Conservation (phyloP, 805 yeast species). For the Tetrapisispora taiwanensis region DNA sequence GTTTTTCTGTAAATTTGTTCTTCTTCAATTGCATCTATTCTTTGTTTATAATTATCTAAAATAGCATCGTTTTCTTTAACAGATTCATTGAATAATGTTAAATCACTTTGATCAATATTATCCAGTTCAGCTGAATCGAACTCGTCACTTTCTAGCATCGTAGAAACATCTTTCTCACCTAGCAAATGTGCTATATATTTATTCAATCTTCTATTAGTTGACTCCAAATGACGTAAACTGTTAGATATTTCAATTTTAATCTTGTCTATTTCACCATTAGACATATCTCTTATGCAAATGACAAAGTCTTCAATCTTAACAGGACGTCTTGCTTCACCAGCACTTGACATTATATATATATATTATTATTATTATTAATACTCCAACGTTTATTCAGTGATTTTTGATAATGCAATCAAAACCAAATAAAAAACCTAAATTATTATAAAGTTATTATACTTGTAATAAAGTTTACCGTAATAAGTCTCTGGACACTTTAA, state of each 20-base stretch:
- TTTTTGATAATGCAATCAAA: not conserved
- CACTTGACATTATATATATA: conserved; percentile 19
- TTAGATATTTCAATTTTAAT: conserved; percentile 29
- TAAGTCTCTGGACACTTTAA: no score
- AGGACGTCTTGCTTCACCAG: conserved; percentile 29
- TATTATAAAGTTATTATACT: no score
- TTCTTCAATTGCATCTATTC: conserved; percentile 36
- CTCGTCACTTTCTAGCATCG: conserved; percentile 14
- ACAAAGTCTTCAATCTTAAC: conserved; percentile 39
- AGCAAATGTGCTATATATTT: conserved; percentile 33
- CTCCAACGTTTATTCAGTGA: not conserved
- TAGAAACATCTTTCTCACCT: conserved; percentile 6
- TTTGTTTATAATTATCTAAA: conserved; percentile 39
- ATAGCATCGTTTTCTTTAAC: conserved; percentile 47
- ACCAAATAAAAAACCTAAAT: no score
- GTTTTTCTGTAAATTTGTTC: conserved; percentile 37
- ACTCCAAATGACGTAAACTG: conserved; percentile 38
- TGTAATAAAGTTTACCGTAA: no score
- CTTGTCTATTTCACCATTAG: conserved; percentile 34
- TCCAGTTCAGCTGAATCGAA: conserved; percentile 19
- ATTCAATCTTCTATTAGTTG: conserved; percentile 41
- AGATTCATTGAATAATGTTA: conserved; percentile 43
- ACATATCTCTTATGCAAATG: conserved; percentile 43
- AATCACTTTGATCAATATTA: conserved; percentile 35
- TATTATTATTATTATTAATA: no score